phyloP scores from a whole-genome alignment of 2,329 filamentous ascomycete species.

The Colletotrichum eleusines region DNA sequence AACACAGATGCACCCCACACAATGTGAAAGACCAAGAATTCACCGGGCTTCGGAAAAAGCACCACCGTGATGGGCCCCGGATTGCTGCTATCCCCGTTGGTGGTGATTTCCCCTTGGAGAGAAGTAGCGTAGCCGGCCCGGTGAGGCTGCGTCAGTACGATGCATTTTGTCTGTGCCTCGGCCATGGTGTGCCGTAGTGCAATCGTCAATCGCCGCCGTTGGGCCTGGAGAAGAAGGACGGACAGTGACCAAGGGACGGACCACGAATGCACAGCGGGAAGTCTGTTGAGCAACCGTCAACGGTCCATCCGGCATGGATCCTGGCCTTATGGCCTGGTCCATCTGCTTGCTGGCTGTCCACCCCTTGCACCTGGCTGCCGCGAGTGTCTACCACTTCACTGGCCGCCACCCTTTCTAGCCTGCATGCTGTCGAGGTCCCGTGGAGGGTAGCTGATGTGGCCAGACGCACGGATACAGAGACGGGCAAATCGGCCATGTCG shows the following conservation, averaged over 20 bases:
- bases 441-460: conserved; percentile 34
- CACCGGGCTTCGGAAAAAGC: neutral
- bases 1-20: neutral
- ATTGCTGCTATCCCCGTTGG: neutral
- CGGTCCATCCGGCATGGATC: conserved; percentile 38
- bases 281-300: conserved; percentile 38
- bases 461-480: conserved; percentile 5
- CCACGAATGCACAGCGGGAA: conserved; percentile 32
- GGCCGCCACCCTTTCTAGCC: conserved; percentile 20
- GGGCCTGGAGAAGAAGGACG: conserved; percentile 7
- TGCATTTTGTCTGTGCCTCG: neutral
- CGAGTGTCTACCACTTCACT: conserved; percentile 28
- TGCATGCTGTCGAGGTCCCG: conserved; percentile 40
- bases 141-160: neutral
- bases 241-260: neutral
- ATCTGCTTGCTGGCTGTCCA: neutral
- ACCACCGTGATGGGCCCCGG: neutral
- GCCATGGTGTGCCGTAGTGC: conserved; percentile 3
- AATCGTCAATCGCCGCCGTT: conserved; percentile 17
- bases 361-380: conserved; percentile 23
- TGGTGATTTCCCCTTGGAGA: neutral
- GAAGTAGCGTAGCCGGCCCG: neutral
- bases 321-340: conserved; percentile 14
- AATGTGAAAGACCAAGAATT: neutral
- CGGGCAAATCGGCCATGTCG: neutral